These are phyloP conservation scores for Thielaviopsis punctulata DNA, from an alignment of 2,329 filamentous ascomycete genomes.

Conservation along the genomic window DNA sequence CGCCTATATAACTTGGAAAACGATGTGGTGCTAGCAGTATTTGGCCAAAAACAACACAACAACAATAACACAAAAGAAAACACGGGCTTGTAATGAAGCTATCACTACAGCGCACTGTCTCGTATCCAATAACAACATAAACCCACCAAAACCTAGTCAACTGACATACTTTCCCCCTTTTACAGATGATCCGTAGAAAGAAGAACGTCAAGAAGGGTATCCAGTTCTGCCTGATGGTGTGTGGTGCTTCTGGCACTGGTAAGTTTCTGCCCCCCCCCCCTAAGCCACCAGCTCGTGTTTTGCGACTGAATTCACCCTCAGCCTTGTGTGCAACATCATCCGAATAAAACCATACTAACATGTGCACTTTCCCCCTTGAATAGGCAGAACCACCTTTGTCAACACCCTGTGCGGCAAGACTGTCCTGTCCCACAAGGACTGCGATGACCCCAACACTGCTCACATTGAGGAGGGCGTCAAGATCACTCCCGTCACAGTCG, in stretches of 20 bases:
- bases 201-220: slow-evolving; percentile 99
- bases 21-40: neutral
- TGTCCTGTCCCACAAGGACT: slow-evolving; percentile 80
- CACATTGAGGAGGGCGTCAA: slow-evolving; percentile 93
- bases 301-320: neutral
- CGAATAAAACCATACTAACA: neutral
- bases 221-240: slow-evolving; percentile 99
- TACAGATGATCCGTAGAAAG: slow-evolving; percentile 98
- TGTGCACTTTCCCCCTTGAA: slow-evolving; percentile 10
- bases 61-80: neutral
- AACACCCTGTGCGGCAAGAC: slow-evolving; percentile 96
- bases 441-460: slow-evolving; percentile 73
- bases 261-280: slow-evolving; percentile 22
- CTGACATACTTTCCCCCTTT: slow-evolving; percentile 17
- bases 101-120: slow-evolving; percentile 5
- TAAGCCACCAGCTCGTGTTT: neutral
- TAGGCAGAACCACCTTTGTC: slow-evolving; percentile 95
- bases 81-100: neutral
- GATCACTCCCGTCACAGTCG: slow-evolving; percentile 96
- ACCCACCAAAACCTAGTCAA: slow-evolving; percentile 3
- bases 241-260: slow-evolving; percentile 97
- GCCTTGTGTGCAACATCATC: neutral
- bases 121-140: slow-evolving; percentile 7
- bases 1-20: neutral
- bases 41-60: neutral